Evolutionary conservation across 306 rosid species (phyloP).

Genomic region (Prunus padus): DNA sequence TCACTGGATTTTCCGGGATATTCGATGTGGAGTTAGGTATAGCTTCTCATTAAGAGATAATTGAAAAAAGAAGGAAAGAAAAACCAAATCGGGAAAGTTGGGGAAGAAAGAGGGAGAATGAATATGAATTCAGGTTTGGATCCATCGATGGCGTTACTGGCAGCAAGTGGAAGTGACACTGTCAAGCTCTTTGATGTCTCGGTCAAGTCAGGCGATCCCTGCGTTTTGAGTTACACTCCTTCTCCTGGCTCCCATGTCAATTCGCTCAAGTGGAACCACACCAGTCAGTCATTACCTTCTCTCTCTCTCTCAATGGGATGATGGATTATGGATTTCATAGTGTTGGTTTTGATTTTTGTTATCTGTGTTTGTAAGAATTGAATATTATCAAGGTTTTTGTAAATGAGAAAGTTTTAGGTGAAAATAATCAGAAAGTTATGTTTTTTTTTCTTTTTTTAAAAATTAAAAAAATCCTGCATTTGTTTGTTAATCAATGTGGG

Average conservation of each 20-base stretch:
- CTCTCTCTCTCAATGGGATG: not conserved
- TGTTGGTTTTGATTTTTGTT: not conserved
- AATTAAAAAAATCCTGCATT: not conserved
- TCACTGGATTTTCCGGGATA: conserved; percentile 17
- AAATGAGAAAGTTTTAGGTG: not conserved
- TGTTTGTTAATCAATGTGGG: conserved; percentile 13
- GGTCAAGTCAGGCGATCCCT: conserved; percentile 80
- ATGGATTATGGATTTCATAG: conserved; percentile 6
- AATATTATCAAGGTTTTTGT: not conserved
- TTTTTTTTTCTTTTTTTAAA: not conserved
- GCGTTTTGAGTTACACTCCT: conserved; percentile 80
- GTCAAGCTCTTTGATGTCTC: conserved; percentile 91
- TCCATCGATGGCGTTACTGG: conserved; percentile 76
- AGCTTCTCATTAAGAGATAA: not conserved
- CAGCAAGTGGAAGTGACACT: conserved; percentile 92
- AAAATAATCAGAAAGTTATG: not conserved
- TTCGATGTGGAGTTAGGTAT: conserved; percentile 1
- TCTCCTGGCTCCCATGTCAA: conserved; percentile 77
- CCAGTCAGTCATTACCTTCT: conserved; percentile 54
- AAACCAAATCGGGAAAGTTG: conserved; percentile 6
- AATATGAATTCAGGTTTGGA: conserved; percentile 42
- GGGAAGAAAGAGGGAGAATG: conserved; percentile 10
- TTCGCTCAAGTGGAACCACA: conserved; percentile 96
- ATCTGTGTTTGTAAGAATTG: not conserved
- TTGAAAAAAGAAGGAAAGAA: not conserved